A percentile compares a stretch with the other conserved stretches of the same genome.
Evolutionary conservation across 345 rosid species (phyloP).

Genomic region (Reutealis trisperma): DNA sequence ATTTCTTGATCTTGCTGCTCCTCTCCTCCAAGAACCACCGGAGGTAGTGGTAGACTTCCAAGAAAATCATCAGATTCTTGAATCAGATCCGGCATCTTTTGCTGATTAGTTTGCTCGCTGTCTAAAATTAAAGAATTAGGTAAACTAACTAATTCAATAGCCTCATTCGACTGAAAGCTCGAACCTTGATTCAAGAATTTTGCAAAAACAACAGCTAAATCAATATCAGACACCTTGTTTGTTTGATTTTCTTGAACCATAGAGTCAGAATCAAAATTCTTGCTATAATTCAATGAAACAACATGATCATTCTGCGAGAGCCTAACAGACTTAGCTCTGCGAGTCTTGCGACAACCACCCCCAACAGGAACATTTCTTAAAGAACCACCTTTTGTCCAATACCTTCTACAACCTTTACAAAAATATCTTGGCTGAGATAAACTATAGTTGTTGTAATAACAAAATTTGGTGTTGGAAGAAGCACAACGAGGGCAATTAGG

Average conservation of each 20-base stretch:
- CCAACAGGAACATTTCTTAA: constrained; percentile 82
- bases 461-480: constrained; percentile 83
- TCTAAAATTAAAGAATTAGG: constrained; percentile 23
- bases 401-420: constrained; percentile 78
- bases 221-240: constrained; percentile 42
- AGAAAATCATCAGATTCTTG: constrained; percentile 15
- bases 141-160: constrained; percentile 2
- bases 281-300: constrained; percentile 10
- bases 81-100: constrained; percentile 1
- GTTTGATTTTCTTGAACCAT: not conserved
- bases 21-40: constrained; percentile 21
- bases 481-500: constrained; percentile 90
- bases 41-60: constrained; percentile 14
- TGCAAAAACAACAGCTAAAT: constrained; percentile 73
- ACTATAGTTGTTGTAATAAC: constrained; percentile 93
- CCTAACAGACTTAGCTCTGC: constrained; percentile 48
- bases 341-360: constrained; percentile 79
- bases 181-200: constrained; percentile 52
- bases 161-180: constrained; percentile 12
- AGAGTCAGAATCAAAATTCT: constrained; percentile 17
- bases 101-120: constrained; percentile 15
- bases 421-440: constrained; percentile 87
- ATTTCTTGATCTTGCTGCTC: constrained; percentile 14
- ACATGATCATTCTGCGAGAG: constrained; percentile 24
- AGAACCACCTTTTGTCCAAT: constrained; percentile 94